Conservation (phyloP, 192 early-diverging fungal species). For the Coemansia asiatica region DNA sequence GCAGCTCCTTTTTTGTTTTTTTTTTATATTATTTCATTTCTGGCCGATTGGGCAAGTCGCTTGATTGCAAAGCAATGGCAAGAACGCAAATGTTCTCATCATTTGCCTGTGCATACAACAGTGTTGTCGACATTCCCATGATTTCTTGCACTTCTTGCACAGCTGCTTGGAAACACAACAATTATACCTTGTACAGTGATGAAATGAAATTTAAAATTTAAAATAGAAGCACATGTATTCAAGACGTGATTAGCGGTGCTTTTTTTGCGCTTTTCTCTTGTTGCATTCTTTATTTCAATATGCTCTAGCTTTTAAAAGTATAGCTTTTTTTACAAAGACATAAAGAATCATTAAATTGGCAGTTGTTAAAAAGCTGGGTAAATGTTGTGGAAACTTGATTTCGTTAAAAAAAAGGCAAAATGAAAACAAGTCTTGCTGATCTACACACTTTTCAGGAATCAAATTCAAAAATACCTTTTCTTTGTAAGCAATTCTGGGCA, state of each 20-base stretch:
- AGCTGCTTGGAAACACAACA: neutral
- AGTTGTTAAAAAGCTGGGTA: no score
- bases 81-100: no score
- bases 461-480: neutral
- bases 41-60: neutral
- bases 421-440: neutral
- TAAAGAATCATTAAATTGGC: no score
- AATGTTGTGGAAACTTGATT: neutral
- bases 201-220: neutral
- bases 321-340: no score
- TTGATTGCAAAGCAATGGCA: no score
- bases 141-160: neutral
- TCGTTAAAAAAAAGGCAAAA: neutral
- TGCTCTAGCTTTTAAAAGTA: no score
- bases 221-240: neutral
- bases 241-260: neutral
- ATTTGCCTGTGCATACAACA: neutral
- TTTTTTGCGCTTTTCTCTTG: neutral
- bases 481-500: no score
- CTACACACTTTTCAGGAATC: neutral
- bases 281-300: neutral
- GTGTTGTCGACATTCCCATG: constrained; percentile 1
- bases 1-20: neutral
- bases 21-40: neutral
- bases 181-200: neutral